Evolutionary conservation across 2,329 filamentous ascomycete genomes (phyloP).

Genomic region (Samsoniella hepiali): DNA sequence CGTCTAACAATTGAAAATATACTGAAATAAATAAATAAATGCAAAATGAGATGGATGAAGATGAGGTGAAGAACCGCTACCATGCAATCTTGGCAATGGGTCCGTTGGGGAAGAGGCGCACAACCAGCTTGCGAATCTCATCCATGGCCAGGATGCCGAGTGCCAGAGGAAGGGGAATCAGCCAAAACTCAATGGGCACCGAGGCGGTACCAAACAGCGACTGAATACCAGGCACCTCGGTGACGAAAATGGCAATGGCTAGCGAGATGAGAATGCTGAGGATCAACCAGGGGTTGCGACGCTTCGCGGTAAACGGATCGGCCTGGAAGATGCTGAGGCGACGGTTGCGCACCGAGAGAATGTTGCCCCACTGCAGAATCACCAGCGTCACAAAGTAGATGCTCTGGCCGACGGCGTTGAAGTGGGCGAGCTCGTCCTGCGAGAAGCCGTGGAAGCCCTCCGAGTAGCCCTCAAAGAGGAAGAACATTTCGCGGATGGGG

Average conservation of each 20-base stretch:
- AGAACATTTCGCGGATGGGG: conserved; percentile 45
- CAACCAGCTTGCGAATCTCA: conserved; percentile 49
- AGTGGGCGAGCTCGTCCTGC: conserved; percentile 40
- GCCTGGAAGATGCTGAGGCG: conserved; percentile 50
- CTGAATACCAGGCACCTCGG: conserved; percentile 49
- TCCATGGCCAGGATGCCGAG: conserved; percentile 50
- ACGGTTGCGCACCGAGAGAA: conserved; percentile 50
- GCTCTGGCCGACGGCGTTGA: conserved; percentile 48
- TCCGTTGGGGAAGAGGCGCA: conserved; percentile 44
- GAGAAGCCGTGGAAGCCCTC: conserved; percentile 50
- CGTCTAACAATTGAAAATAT: too few species aligned
- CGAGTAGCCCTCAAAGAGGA: conserved; percentile 46
- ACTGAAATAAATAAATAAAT: too few species aligned
- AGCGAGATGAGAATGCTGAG: conserved; percentile 45
- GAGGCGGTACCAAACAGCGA: conserved; percentile 45
- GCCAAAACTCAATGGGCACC: conserved; percentile 51
- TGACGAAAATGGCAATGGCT: conserved; percentile 51
- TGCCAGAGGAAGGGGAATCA: conserved; percentile 49
- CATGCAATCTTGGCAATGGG: conserved; percentile 47
- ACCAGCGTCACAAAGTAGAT: conserved; percentile 55
- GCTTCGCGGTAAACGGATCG: conserved; percentile 43
- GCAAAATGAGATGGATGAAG: neutral
- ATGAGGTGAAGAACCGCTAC: conserved; percentile 28
- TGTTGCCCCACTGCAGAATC: conserved; percentile 53
- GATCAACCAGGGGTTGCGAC: conserved; percentile 50